phyloP scores from a whole-genome alignment of 129 eudicot genomes.

The Deinandra increscens region DNA sequence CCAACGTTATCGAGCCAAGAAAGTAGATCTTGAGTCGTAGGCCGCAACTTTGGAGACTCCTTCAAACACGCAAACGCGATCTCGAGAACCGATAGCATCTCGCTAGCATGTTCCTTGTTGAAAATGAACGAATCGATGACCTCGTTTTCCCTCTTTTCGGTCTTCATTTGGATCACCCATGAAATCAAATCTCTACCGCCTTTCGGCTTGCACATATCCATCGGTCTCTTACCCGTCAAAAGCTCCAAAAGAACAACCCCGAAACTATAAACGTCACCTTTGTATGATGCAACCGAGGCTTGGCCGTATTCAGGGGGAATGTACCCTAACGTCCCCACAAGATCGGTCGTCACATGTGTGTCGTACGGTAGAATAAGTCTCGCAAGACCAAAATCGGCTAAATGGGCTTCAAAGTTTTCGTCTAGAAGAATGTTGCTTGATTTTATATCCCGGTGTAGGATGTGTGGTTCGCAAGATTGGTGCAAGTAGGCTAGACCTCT shows the following conservation, averaged over 20 bases:
- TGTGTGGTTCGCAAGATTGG: conserved; percentile 71
- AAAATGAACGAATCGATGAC: conserved; percentile 63
- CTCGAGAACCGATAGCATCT: conserved; percentile 48
- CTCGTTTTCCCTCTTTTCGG: conserved; percentile 53
- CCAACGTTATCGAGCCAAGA: conserved; percentile 53
- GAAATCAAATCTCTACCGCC: conserved; percentile 59
- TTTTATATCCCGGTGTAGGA: conserved; percentile 74
- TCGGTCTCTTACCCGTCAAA: conserved; percentile 67
- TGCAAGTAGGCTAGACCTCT: conserved; percentile 73
- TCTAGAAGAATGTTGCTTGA: conserved; percentile 76
- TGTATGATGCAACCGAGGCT: conserved; percentile 71
- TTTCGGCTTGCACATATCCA: conserved; percentile 73
- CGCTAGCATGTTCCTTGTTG: conserved; percentile 42
- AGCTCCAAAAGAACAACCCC: conserved; percentile 87
- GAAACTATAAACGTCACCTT: conserved; percentile 75
- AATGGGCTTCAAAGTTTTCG: conserved; percentile 63
- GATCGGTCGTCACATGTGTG: conserved; percentile 76
- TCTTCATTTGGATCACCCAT: conserved; percentile 67
- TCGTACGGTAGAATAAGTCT: conserved; percentile 62
- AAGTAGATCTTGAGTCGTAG: conserved; percentile 56
- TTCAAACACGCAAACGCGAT: conserved; percentile 62
- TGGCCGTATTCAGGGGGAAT: conserved; percentile 81
- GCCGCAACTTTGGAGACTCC: conserved; percentile 57
- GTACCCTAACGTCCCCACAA: conserved; percentile 78
- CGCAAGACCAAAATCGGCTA: conserved; percentile 88